These are phyloP conservation scores for Hylodesmum podocarpum DNA, from an alignment of 306 rosid genomes.

Conservation along the genomic window DNA sequence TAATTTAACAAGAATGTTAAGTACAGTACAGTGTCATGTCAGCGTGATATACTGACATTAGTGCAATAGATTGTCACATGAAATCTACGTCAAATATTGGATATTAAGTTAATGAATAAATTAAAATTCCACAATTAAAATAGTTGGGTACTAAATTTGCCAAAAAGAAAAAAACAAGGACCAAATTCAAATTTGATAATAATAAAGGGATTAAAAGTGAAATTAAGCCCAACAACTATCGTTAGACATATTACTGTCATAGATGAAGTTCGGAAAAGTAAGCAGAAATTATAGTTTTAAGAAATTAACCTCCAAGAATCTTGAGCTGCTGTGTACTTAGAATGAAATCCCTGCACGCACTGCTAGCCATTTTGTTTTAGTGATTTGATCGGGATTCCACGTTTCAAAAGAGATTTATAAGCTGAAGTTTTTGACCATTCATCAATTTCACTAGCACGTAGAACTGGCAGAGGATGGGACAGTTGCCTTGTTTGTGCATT, in stretches of 20 bases:
- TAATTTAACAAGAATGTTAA: not conserved
- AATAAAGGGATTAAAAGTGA: not conserved
- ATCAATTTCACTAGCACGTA: constrained; percentile 95
- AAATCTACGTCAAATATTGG: not conserved
- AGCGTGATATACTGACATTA: not conserved
- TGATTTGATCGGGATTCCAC: constrained; percentile 45
- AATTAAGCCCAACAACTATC: not conserved
- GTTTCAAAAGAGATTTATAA: constrained; percentile 61
- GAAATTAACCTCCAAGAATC: constrained; percentile 34
- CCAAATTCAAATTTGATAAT: not conserved
- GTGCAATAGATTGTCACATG: not conserved
- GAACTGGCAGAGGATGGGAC: constrained; percentile 91
- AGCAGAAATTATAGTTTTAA: not conserved
- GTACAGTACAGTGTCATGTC: not conserved
- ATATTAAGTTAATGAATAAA: not conserved
- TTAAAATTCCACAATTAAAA: not conserved
- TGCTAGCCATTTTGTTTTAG: constrained; percentile 39
- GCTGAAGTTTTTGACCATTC: constrained; percentile 86
- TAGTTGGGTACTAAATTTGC: not conserved
- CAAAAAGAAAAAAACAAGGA: not conserved
- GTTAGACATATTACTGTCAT: not conserved
- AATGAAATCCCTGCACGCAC: constrained; percentile 1
- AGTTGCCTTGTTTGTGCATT: constrained; percentile 95
- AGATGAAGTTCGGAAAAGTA: constrained; percentile 17
- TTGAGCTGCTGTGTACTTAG: constrained; percentile 22